phyloP scores from a whole-genome alignment of 208 protist genomes.

The Perkinsela sp. region DNA sequence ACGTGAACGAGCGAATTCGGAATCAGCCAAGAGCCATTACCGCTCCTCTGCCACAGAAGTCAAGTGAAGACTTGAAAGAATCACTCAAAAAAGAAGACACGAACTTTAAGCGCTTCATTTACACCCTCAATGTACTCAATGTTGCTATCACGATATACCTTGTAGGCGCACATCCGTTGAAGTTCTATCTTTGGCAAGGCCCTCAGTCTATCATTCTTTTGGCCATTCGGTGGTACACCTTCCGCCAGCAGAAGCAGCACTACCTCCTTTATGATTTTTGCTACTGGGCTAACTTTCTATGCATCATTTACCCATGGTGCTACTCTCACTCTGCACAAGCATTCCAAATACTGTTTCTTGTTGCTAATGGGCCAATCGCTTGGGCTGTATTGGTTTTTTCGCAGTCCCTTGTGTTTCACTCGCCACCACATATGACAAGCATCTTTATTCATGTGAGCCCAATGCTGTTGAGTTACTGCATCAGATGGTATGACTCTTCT shows the following conservation, averaged over 20 bases:
- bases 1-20: neutral
- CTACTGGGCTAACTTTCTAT: slow-evolving; percentile 5
- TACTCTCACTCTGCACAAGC: neutral
- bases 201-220: slow-evolving; percentile 3
- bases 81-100: neutral
- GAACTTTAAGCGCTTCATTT: neutral
- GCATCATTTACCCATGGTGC: slow-evolving; percentile 3
- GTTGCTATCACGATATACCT: slow-evolving; percentile 3
- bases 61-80: neutral
- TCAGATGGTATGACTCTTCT: slow-evolving; percentile 2
- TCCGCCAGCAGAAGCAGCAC: slow-evolving; percentile 3
- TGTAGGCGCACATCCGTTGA: slow-evolving; percentile 2
- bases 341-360: slow-evolving; percentile 3
- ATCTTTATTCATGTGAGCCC: slow-evolving; percentile 4
- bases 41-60: neutral
- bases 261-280: slow-evolving; percentile 5
- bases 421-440: slow-evolving; percentile 4
- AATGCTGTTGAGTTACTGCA: neutral
- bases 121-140: slow-evolving; percentile 4
- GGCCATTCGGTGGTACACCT: slow-evolving; percentile 4
- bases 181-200: slow-evolving; percentile 4
- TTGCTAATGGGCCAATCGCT: slow-evolving; percentile 4
- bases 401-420: slow-evolving; percentile 6
- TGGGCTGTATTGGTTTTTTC: slow-evolving; percentile 2
- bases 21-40: neutral